Evolutionary conservation across 257 asterid genomes (phyloP), one percentile per base, ranked within the genome.

Genomic region (Solanum clarkiae): DNA sequence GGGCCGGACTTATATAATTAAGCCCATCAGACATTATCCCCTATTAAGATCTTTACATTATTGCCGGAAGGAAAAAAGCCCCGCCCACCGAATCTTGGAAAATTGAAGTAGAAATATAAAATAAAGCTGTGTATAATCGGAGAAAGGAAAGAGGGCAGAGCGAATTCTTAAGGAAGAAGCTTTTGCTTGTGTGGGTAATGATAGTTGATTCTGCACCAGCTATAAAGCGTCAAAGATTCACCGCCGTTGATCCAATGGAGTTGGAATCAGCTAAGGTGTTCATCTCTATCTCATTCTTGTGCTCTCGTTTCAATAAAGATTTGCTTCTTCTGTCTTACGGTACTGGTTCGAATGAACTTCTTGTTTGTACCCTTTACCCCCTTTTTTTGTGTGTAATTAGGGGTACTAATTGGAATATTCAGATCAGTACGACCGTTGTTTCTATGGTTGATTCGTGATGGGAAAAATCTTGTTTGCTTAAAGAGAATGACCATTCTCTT

Each of bases 211-310:
- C 92, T 57, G 87, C 90, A 47, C 89, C 93, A 53, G 81, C 88
- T 88, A 81, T 81, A 79, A 97, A 97, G 88, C 95, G 96, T 20
- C 89, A 91, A 85, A 92, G 95, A 88, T 91, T 89, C 86, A 53
- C 83, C 54, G 87, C 92, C 47, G 87, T 89, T 82, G 84, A 92
- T 77, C 84, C 91, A 63, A 97, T 97, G 99, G 99, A 94, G 69
- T 88, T 89, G 54, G 93, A 93, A 86, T 90, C 92, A 3, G 97
- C 94, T 18, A 92, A 89, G 94, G 99, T 95, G 16, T 53, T 51
- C 47, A n/a, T 55, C 18, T 82, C 17, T 47, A 24, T 40, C 68
- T 40, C 51, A 4, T 15, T 0, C n/a, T 77, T 80, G 56, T 63
- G 75, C 59, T 60, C 77, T 72, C 15, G 66, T 68, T 49, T 51